Evolutionary conservation across 805 yeast genomes (phyloP), one percentile per base, ranked within the genome.

Genomic region (Saturnispora hagleri): DNA sequence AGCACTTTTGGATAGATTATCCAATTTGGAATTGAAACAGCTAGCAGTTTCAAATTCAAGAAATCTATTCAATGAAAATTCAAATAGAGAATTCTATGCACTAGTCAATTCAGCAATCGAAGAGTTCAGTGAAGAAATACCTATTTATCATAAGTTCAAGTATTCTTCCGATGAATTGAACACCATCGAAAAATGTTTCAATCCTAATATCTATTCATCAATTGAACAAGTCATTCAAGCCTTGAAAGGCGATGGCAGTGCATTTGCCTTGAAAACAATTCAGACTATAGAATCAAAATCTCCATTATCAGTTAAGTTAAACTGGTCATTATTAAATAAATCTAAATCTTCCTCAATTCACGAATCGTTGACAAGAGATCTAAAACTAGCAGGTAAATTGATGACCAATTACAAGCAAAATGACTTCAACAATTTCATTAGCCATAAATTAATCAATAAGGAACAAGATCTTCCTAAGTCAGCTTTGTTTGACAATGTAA

Each of bases 351-450:
- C 80, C 53, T 75, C 83, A 54, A 80, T 89, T 59, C 74, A 75
- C 51, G 71, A 80, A 47, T 86, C 91, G 36, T 70, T 93, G 53
- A 79, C 78, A 58, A 77, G 79, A 59, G 98, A 93, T 68, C 73
- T 86, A 65, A 72, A 74, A 53, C 69, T 89, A 22, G 96, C 97
- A 28, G 77, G 87, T 52, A 82, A 87, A 67, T 78, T 89, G 76
- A 77, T 82, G 77, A 64, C 69, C 22, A 72, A 75, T 51, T 75
- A 80, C 24, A 74, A 68, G 50, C 58, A 66, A 15, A 73, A 71
- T 53, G 66, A 64, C 58, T 79, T 79, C 60, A 79, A 74, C 52
- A 76, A 73, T 59, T 80, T 76, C 53, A 80, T 79, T 46, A 60
- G 66, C 46, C 80, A 76, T 61, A 77, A 76, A 58, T 71, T 79